Conservation (phyloP, 306 rosid genomes). For the Glycyrrhiza uralensis region DNA sequence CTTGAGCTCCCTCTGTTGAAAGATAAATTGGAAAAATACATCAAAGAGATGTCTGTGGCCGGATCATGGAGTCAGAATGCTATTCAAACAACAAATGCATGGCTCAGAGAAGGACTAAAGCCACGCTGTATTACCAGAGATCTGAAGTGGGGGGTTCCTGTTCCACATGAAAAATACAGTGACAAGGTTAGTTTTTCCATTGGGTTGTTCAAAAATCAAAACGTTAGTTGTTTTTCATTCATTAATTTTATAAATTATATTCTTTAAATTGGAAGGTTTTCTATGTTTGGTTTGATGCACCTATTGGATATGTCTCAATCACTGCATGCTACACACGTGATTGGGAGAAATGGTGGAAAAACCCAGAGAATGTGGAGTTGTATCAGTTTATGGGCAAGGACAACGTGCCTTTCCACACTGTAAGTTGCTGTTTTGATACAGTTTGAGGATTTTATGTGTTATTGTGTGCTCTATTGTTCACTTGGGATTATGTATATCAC, state of each 20-base stretch:
- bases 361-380: slow-evolving; percentile 86
- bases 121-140: slow-evolving; percentile 90
- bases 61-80: slow-evolving; percentile 98
- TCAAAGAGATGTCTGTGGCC: slow-evolving; percentile 65
- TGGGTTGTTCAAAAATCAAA: not conserved
- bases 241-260: not conserved
- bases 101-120: slow-evolving; percentile 87
- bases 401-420: slow-evolving; percentile 98
- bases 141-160: slow-evolving; percentile 99
- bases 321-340: slow-evolving; percentile 85
- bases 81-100: slow-evolving; percentile 77
- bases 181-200: slow-evolving; percentile 67
- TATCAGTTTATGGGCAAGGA: slow-evolving; percentile 99
- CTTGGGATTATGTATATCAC: not conserved
- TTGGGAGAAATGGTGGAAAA: slow-evolving; percentile 99
- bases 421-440: slow-evolving; percentile 36
- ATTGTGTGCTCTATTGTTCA: slow-evolving; percentile 10
- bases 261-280: slow-evolving; percentile 57
- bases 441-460: not conserved
- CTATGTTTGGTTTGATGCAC: slow-evolving; percentile 99
- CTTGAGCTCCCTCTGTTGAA: slow-evolving; percentile 82
- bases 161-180: slow-evolving; percentile 80
- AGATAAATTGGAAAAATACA: slow-evolving; percentile 68
- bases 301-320: slow-evolving; percentile 91
- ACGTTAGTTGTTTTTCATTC: not conserved